A percentile compares a stretch with the other conserved stretches of the same genome.
Evolutionary conservation across 306 rosid genomes (phyloP).

Genomic region (Prunus armeniaca): DNA sequence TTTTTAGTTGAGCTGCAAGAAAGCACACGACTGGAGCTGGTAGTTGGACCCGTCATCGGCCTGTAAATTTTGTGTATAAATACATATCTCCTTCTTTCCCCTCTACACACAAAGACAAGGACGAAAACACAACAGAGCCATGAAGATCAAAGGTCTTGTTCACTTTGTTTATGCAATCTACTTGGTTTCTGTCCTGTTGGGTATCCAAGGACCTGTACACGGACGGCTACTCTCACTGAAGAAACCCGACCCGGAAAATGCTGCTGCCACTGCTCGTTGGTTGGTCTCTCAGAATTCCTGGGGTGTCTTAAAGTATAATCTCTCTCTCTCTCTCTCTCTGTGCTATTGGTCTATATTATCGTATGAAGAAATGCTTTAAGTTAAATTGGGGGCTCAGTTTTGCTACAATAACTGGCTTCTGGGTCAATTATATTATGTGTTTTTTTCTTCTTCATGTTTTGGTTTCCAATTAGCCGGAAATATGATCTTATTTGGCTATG

Average conservation of each 20-base stretch:
- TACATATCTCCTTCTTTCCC: not conserved
- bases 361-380: not conserved
- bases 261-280: constrained; percentile 85
- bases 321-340: not conserved
- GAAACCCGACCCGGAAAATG: constrained; percentile 66
- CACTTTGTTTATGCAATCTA: not conserved
- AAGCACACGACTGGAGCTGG: not conserved
- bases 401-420: not conserved
- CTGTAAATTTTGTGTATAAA: not conserved
- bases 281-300: constrained; percentile 63
- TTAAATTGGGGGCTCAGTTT: not conserved
- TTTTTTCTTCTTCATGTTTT: no score
- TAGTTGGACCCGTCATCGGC: not conserved
- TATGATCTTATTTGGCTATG: not conserved
- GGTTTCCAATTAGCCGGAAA: not conserved
- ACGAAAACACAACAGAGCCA: not conserved
- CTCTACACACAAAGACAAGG: not conserved
- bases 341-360: not conserved
- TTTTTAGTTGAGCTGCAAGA: not conserved
- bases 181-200: constrained; percentile 21
- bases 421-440: not conserved
- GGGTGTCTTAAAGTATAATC: constrained; percentile 72
- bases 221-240: constrained; percentile 36
- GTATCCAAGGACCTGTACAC: constrained; percentile 17
- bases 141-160: constrained; percentile 3